Evolutionary conservation across 1,284 basidiomycete genomes (phyloP).

Genomic region (Marasmius oreades): DNA sequence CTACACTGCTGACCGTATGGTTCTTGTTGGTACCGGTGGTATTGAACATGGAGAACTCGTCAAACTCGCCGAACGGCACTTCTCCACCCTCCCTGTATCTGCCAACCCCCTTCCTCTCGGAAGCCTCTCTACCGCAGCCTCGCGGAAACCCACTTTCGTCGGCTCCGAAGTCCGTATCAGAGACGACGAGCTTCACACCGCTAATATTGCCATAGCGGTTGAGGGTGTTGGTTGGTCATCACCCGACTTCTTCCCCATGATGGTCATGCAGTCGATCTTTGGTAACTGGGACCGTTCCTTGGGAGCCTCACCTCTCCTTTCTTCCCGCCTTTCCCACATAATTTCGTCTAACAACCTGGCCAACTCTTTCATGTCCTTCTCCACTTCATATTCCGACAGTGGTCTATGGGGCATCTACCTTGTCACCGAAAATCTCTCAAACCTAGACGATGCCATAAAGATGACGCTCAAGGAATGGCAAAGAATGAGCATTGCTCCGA

Average conservation of each 20-base stretch:
- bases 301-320: conserved; percentile 87
- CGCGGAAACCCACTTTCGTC: conserved; percentile 79
- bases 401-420: conserved; percentile 99
- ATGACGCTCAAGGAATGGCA: conserved; percentile 98
- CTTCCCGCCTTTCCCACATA: conserved; percentile 89
- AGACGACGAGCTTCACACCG: conserved; percentile 87
- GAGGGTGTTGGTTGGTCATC: conserved; percentile 98
- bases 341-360: conserved; percentile 94
- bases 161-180: conserved; percentile 96
- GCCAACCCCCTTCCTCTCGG: conserved; percentile 88
- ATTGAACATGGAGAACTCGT: conserved; percentile 92
- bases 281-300: conserved; percentile 99
- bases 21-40: conserved; percentile 95
- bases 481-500: conserved; percentile 88
- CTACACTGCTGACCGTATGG: conserved; percentile 99
- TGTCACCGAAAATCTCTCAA: conserved; percentile 89
- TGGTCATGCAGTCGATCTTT: conserved; percentile 97
- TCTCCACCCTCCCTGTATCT: conserved; percentile 86
- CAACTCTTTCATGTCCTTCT: conserved; percentile 99
- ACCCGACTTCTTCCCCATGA: conserved; percentile 99
- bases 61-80: conserved; percentile 93
- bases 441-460: conserved; percentile 93
- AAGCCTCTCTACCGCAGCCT: conserved; percentile 47
- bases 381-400: conserved; percentile 99
- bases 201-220: conserved; percentile 95